Base-by-base conservation (phyloP, 2,329 filamentous ascomycete genomes). In the Exophiala mesophila region DNA sequence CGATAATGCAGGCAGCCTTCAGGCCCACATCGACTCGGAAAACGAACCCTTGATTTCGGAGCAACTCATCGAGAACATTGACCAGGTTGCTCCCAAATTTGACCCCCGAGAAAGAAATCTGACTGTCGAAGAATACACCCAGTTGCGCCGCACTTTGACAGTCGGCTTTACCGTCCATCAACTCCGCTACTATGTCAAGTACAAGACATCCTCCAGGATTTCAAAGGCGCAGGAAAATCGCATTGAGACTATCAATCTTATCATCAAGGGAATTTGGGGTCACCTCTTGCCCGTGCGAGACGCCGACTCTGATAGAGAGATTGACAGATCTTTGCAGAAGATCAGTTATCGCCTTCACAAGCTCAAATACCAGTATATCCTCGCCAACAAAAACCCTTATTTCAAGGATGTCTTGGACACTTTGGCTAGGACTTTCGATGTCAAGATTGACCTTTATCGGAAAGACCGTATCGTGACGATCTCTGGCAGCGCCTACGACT, bases 21-120 rank as follows among this genome's bases (percentile, higher is more conserved):
- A 47, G 19, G 48, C 51, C 30, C 39, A 45, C 12, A 32, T 55
- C 16, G 42, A 48, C 19, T 51, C 44, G 10, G 53, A 54, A 39
- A 36, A 39, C 10, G 39, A 37, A 13, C 51, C 50, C 13, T 35
- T 52, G 3, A 45, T 39, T 17, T 30, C 35, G 13, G 30, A 41
- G 15, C 36, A 47, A 15, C 31, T 53, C 19, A 33, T 36, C n/a
- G 37, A 45, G 24, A 53, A 52, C 18, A 52, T 55, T 29, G 49
- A 52, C 16, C 42, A 50, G 23, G 20, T 49, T 48, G 12, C 12
- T 17, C 6, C 15, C 32, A 34, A 19, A 19, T 34, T 34, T 19
- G 32, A 19, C 16, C 7, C 17, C 16, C 4, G 7, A 10, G 17
- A 4, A 6, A 8, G 9, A 19, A 10, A 18, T 6, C 5, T 34